phyloP scores from a whole-genome alignment of 2,329 filamentous ascomycete genomes.

The Talaromyces funiculosus region DNA sequence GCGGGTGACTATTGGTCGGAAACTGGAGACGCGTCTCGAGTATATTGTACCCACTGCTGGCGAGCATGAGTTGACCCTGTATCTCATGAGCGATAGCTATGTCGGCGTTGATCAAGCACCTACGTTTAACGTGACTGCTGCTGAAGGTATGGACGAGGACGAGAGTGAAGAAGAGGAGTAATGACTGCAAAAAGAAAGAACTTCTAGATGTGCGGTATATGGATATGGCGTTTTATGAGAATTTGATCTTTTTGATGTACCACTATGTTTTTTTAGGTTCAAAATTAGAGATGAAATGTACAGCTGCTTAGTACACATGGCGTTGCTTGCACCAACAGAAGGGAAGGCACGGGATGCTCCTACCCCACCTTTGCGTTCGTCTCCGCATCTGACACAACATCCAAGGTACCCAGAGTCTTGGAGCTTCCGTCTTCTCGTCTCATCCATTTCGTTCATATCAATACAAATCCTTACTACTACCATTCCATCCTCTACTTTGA shows the following conservation, averaged over 20 bases:
- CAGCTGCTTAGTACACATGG: background rate
- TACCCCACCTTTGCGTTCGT: background rate
- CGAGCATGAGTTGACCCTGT: conserved; percentile 81
- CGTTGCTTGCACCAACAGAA: background rate
- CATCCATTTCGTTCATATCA: background rate
- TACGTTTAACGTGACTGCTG: conserved; percentile 75
- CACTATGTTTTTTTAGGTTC: background rate
- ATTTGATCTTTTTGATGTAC: conserved; percentile 1
- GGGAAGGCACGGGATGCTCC: background rate
- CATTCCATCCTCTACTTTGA: background rate
- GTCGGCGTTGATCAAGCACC: conserved; percentile 95
- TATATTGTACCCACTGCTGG: conserved; percentile 83
- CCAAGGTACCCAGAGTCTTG: background rate
- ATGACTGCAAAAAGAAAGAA: conserved; percentile 11
- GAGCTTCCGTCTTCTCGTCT: background rate
- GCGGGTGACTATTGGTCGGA: conserved; percentile 76
- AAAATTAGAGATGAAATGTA: background rate
- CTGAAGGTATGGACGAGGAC: conserved; percentile 93
- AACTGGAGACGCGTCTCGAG: conserved; percentile 74
- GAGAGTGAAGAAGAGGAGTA: conserved; percentile 71
- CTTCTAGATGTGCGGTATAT: conserved; percentile 13
- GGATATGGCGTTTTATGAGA: conserved; percentile 8
- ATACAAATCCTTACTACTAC: background rate
- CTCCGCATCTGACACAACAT: background rate
- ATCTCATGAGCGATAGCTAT: conserved; percentile 96